Evolutionary conservation across 495 filamentous ascomycete species (phyloP).

Genomic region (Talaromyces trachyspermus): DNA sequence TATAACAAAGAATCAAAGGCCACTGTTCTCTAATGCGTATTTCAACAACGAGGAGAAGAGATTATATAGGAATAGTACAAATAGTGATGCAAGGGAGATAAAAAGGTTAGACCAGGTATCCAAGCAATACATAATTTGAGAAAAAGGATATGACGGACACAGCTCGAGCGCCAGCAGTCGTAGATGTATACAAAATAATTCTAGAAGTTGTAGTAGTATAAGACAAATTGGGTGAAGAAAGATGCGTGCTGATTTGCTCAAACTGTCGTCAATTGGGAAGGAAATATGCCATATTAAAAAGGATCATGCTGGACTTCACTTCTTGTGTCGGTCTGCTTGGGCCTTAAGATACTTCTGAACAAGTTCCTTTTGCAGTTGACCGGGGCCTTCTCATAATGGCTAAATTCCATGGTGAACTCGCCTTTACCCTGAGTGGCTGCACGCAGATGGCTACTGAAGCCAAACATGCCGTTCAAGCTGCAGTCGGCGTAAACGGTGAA

Average conservation of each 20-base stretch:
- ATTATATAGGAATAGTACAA: neutral
- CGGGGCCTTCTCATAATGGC: conserved; percentile 84
- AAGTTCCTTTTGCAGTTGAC: conserved; percentile 90
- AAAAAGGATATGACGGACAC: neutral
- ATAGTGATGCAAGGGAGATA: neutral
- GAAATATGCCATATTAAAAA: too few relatives aligned
- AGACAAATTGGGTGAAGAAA: conserved; percentile 10
- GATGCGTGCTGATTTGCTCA: conserved; percentile 14
- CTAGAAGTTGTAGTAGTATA: neutral
- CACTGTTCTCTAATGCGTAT: too few relatives aligned
- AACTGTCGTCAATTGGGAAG: conserved; percentile 10
- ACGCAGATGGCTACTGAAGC: conserved; percentile 81
- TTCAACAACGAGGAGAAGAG: conserved; percentile 1
- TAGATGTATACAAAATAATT: neutral
- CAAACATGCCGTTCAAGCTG: conserved; percentile 94
- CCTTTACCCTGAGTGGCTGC: conserved; percentile 98
- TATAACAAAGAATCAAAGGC: too few relatives aligned
- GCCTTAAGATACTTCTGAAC: conserved; percentile 83
- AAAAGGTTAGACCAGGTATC: too few relatives aligned
- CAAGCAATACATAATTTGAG: neutral
- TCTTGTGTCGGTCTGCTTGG: conserved; percentile 66
- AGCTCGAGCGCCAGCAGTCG: neutral
- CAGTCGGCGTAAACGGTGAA: conserved; percentile 94
- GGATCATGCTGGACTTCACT: too few relatives aligned
- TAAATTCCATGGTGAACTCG: conserved; percentile 99